Evolutionary conservation across 1,284 basidiomycete genomes (phyloP).

Genomic region (Anthracocystis panici-leucophaei): DNA sequence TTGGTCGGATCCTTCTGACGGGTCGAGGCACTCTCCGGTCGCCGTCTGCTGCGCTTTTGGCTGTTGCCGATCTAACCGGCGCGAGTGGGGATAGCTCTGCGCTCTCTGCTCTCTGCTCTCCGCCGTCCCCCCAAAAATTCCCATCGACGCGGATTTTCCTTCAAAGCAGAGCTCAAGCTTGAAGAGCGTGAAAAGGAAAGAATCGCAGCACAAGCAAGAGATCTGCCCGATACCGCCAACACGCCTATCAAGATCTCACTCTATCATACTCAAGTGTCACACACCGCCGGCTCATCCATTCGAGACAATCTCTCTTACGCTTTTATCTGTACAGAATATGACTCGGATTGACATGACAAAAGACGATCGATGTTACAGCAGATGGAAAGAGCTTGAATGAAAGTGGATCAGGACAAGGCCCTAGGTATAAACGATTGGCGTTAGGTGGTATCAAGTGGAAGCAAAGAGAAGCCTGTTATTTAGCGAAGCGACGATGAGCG

Average conservation of each 20-base stretch:
- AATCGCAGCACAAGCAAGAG: not conserved
- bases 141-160: too few species aligned
- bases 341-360: too few species aligned
- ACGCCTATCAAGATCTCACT: not conserved
- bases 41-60: not conserved
- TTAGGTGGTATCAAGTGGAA: not conserved
- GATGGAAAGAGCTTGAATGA: too few species aligned
- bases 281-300: not conserved
- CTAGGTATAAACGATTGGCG: not conserved
- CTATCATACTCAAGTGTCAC: not conserved
- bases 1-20: not conserved
- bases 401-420: too few species aligned
- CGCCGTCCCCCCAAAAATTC: too few species aligned
- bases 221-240: not conserved
- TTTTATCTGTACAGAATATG: too few species aligned
- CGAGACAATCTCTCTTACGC: too few species aligned
- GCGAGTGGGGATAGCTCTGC: not conserved
- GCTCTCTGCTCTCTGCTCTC: too few species aligned
- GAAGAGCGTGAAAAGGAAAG: conserved; percentile 7
- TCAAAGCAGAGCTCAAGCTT: too few species aligned
- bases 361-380: too few species aligned
- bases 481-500: not conserved
- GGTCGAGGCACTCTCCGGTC: conserved; percentile 6
- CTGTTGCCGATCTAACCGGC: conserved; percentile 20
- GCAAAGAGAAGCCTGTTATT: not conserved